phyloP scores from a whole-genome alignment of 225 moss, liverwort and hornwort species.

The Physcomitrellopsis africana region DNA sequence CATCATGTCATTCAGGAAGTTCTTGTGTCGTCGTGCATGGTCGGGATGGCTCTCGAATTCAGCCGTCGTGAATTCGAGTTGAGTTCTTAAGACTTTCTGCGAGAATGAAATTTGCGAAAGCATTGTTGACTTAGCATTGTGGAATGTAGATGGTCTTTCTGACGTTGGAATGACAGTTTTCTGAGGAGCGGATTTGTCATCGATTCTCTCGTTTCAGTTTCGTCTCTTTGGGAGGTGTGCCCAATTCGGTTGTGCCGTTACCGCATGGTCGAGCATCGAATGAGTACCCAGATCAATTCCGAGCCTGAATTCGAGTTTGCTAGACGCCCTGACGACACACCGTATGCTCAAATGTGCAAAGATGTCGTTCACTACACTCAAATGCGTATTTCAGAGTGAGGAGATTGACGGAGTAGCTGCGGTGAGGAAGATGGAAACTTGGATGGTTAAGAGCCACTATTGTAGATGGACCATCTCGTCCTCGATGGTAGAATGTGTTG shows the following conservation, averaged over 20 bases:
- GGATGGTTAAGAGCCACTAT: conserved; percentile 82
- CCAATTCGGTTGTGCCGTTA: conserved; percentile 95
- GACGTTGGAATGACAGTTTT: too few relatives aligned
- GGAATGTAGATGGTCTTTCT: too few relatives aligned
- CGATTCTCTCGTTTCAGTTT: background rate
- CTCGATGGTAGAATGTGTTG: too few relatives aligned
- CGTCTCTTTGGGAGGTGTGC: conserved; percentile 73
- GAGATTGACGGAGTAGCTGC: conserved; percentile 80
- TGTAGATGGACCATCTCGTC: too few relatives aligned
- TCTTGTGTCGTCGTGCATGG: too few relatives aligned
- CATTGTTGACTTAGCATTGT: too few relatives aligned
- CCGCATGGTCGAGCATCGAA: conserved; percentile 85
- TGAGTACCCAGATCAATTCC: conserved; percentile 81
- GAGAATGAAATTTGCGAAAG: too few relatives aligned
- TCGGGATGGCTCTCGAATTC: too few relatives aligned
- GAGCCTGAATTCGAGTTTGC: conserved; percentile 78
- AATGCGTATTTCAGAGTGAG: conserved; percentile 85
- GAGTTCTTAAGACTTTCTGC: too few relatives aligned
- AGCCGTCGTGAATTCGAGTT: too few relatives aligned
- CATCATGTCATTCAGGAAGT: too few relatives aligned
- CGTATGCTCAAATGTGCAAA: conserved; percentile 91
- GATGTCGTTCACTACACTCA: conserved; percentile 92
- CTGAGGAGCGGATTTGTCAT: too few relatives aligned
- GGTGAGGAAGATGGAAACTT: conserved; percentile 77
- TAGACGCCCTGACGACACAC: conserved; percentile 73